phyloP scores from a whole-genome alignment of 768 basidiomycete species.

The Postia placenta region DNA sequence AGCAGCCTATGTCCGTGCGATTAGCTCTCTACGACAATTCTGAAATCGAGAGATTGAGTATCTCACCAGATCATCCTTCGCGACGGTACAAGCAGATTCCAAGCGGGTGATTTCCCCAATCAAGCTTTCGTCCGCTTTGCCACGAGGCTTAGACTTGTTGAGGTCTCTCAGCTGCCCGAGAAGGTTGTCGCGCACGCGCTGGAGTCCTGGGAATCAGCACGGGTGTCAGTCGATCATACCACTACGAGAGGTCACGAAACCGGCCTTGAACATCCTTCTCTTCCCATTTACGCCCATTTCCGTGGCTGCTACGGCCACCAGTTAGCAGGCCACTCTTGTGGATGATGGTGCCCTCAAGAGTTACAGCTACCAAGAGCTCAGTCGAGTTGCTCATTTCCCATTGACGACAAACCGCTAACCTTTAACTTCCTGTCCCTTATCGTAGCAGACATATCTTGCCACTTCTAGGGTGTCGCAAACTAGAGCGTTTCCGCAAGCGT shows the following conservation, averaged over 20 bases:
- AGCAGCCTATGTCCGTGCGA: slow-evolving; percentile 46
- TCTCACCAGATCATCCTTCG: slow-evolving; percentile 78
- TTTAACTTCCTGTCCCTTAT: slow-evolving; percentile 95
- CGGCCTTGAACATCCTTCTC: slow-evolving; percentile 88
- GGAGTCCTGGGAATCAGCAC: slow-evolving; percentile 30
- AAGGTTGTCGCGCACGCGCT: slow-evolving; percentile 64
- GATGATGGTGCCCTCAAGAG: slow-evolving; percentile 93
- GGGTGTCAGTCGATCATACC: not conserved
- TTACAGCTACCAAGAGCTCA: slow-evolving; percentile 62
- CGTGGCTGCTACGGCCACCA: slow-evolving; percentile 80
- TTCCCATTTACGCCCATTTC: slow-evolving; percentile 83
- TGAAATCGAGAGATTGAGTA: not conserved
- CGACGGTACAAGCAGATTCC: slow-evolving; percentile 69
- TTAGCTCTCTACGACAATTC: not conserved
- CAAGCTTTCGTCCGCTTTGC: slow-evolving; percentile 76
- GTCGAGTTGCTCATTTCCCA: not conserved
- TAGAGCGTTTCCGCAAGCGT: slow-evolving; percentile 91
- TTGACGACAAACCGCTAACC: slow-evolving; percentile 36
- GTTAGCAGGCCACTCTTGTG: slow-evolving; percentile 98
- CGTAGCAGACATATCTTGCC: slow-evolving; percentile 85
- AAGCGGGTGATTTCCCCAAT: slow-evolving; percentile 71
- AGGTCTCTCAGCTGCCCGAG: slow-evolving; percentile 76
- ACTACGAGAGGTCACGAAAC: not conserved
- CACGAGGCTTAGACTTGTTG: slow-evolving; percentile 76
- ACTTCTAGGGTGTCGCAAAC: slow-evolving; percentile 96